These are phyloP conservation scores for Russula abietina DNA, from an alignment of 768 basidiomycete species.

Conservation along the genomic window DNA sequence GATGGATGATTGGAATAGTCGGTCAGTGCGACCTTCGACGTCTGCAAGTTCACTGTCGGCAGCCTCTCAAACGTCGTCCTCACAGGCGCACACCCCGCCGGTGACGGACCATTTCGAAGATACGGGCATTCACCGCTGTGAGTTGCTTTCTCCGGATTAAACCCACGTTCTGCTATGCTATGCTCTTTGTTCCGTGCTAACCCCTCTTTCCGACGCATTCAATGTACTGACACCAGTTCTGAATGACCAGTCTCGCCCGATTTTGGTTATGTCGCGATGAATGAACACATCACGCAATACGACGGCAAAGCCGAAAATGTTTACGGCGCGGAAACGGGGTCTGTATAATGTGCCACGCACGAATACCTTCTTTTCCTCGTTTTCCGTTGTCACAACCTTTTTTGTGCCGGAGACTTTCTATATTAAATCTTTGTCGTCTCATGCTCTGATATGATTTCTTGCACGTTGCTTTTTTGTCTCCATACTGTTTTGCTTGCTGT, in stretches of 20 bases:
- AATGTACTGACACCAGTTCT: slow-evolving; percentile 33
- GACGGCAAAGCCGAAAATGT: slow-evolving; percentile 23
- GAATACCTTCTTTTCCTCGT: slow-evolving; percentile 18
- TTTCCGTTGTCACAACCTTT: slow-evolving; percentile 19
- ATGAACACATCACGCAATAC: slow-evolving; percentile 45
- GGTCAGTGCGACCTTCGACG: slow-evolving; percentile 65
- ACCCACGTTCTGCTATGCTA: not conserved
- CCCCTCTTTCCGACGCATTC: slow-evolving; percentile 18
- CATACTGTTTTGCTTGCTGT: slow-evolving; percentile 22
- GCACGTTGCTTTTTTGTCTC: slow-evolving; percentile 21
- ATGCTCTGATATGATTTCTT: slow-evolving; percentile 25
- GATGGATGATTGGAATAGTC: slow-evolving; percentile 29
- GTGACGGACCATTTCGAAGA: slow-evolving; percentile 58
- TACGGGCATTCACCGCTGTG: slow-evolving; percentile 79
- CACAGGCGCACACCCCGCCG: slow-evolving; percentile 78
- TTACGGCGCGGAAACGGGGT: slow-evolving; percentile 22
- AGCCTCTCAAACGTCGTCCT: slow-evolving; percentile 69
- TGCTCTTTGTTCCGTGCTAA: slow-evolving; percentile 8
- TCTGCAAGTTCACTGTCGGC: slow-evolving; percentile 72
- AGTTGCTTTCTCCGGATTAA: slow-evolving; percentile 36
- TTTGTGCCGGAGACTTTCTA: slow-evolving; percentile 19
- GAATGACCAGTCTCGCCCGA: slow-evolving; percentile 70
- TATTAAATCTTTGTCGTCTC: slow-evolving; percentile 21
- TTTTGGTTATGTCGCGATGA: slow-evolving; percentile 80
- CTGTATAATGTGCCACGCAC: slow-evolving; percentile 19